Conservation (phyloP, 2,329 filamentous ascomycete genomes). For the Penicillium sp. region DNA sequence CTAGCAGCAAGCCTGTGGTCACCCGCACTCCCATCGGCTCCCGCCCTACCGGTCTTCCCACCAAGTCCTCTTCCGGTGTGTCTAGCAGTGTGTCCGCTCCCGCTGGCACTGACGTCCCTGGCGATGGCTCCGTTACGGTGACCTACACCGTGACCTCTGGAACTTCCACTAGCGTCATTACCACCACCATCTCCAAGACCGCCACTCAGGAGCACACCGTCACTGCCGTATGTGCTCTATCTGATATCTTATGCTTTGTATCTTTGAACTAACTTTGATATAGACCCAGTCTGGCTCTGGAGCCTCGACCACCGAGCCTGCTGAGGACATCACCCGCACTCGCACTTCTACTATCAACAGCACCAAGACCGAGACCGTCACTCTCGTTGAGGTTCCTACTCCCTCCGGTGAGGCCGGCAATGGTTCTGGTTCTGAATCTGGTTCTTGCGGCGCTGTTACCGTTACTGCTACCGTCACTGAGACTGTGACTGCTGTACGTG, state of each 20-base stretch:
- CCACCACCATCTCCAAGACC: constrained; percentile 38
- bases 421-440: constrained; percentile 8
- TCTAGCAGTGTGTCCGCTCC: constrained; percentile 14
- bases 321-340: constrained; percentile 3
- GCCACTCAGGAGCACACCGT: constrained; percentile 28
- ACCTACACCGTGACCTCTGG: constrained; percentile 43
- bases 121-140: constrained; percentile 16
- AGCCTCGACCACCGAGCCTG: constrained; percentile 10
- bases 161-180: constrained; percentile 35
- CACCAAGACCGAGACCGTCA: constrained; percentile 32
- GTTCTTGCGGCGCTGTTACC: constrained; percentile 21
- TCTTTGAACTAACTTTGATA: neutral
- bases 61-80: constrained; percentile 5
- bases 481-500: constrained; percentile 37
- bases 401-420: constrained; percentile 12
- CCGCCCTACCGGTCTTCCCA: constrained; percentile 6
- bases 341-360: constrained; percentile 27
- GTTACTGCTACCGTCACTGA: constrained; percentile 35
- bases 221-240: constrained; percentile 23
- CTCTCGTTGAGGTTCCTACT: constrained; percentile 21
- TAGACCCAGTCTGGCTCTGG: constrained; percentile 9
- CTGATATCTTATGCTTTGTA: neutral
- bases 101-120: constrained; percentile 23
- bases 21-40: constrained; percentile 7
- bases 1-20: constrained; percentile 3